A percentile compares a stretch with the other conserved stretches of the same genome.
Conservation (phyloP, 768 basidiomycete species). For the Boletus pseudo-olivaceus region DNA sequence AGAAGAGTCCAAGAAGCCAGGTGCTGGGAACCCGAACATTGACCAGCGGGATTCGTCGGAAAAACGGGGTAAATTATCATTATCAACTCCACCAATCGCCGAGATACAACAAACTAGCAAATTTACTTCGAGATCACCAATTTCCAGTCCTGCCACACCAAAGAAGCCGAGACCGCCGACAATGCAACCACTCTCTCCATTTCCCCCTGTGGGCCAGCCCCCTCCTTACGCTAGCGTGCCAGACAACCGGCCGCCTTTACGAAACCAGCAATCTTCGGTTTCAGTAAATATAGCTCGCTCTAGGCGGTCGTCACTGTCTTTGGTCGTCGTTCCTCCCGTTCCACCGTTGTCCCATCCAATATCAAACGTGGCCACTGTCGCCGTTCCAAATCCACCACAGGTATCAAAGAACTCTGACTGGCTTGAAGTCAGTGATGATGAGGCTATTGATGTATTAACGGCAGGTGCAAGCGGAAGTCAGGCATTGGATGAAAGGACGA, state of each 20-base stretch:
- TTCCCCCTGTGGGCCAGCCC: constrained; percentile 49
- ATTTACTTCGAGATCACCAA: constrained; percentile 16
- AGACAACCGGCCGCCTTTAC: constrained; percentile 34
- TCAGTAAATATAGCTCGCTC: constrained; percentile 44
- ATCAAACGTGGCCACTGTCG: constrained; percentile 32
- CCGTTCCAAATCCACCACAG: constrained; percentile 34
- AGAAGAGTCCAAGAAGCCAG: constrained; percentile 59
- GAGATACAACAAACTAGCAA: constrained; percentile 22
- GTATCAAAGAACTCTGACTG: constrained; percentile 62
- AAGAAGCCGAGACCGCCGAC: constrained; percentile 29
- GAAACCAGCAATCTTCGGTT: constrained; percentile 40
- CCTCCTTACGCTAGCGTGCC: constrained; percentile 56
- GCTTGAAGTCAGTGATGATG: constrained; percentile 80
- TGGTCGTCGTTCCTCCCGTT: constrained; percentile 48
- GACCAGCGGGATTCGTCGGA: constrained; percentile 42
- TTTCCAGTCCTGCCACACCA: constrained; percentile 13
- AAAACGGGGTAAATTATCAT: constrained; percentile 45
- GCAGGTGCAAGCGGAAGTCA: constrained; percentile 80
- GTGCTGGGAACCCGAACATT: constrained; percentile 35
- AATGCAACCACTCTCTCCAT: constrained; percentile 17
- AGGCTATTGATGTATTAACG: constrained; percentile 79
- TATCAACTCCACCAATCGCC: constrained; percentile 47
- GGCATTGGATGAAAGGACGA: constrained; percentile 80
- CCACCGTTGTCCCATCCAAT: constrained; percentile 35
- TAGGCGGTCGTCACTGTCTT: constrained; percentile 52